phyloP scores from a whole-genome alignment of 805 yeast species.

The Candida piceae region DNA sequence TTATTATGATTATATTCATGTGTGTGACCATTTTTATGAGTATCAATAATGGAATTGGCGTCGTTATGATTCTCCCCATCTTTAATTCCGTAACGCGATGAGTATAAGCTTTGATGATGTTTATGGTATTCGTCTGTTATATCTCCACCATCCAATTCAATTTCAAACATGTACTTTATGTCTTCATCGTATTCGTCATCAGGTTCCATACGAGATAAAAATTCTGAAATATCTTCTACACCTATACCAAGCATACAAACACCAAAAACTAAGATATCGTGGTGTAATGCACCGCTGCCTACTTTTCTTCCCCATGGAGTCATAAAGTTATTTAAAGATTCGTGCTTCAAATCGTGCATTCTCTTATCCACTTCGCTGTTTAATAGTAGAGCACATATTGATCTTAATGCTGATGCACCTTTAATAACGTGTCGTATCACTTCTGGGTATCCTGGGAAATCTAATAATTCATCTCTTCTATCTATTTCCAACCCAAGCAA shows the following conservation, averaged over 20 bases:
- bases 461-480: slow-evolving; percentile 41
- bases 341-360: slow-evolving; percentile 53
- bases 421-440: slow-evolving; percentile 45
- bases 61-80: too few species aligned
- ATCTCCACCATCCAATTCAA: slow-evolving; percentile 25
- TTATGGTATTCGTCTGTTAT: slow-evolving; percentile 17
- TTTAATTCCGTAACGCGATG: too few species aligned
- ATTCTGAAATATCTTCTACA: slow-evolving; percentile 45
- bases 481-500: slow-evolving; percentile 58
- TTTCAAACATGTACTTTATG: slow-evolving; percentile 31
- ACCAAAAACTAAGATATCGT: too few species aligned
- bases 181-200: slow-evolving; percentile 67
- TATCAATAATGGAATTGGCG: too few species aligned
- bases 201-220: slow-evolving; percentile 52
- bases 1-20: too few species aligned
- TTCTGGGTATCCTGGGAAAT: slow-evolving; percentile 38
- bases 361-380: slow-evolving; percentile 41
- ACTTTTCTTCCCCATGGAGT: slow-evolving; percentile 62
- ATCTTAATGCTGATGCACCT: slow-evolving; percentile 61
- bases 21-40: too few species aligned
- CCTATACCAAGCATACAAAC: slow-evolving; percentile 44
- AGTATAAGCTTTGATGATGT: too few species aligned
- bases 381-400: slow-evolving; percentile 54
- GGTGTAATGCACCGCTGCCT: slow-evolving; percentile 51
- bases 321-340: slow-evolving; percentile 54